Evolutionary conservation across 1,284 basidiomycete genomes (phyloP).

Genomic region (Apiotrichum mycotoxinovorans): DNA sequence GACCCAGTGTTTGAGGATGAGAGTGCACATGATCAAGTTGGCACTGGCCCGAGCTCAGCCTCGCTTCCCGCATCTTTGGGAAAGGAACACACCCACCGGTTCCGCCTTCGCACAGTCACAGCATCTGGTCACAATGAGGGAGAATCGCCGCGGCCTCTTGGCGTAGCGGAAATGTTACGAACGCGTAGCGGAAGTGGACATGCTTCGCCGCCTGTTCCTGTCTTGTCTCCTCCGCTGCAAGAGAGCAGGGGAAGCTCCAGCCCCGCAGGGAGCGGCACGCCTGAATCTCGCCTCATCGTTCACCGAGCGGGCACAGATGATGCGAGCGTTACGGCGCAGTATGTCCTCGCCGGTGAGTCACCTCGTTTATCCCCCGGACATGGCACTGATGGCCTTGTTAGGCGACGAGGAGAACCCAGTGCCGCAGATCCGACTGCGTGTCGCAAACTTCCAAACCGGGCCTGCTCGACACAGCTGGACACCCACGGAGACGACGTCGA

Average conservation of each 20-base stretch:
- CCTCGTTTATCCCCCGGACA: not conserved
- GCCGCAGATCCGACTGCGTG: conserved; percentile 46
- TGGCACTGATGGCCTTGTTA: conserved; percentile 20
- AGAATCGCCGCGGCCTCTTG: conserved; percentile 24
- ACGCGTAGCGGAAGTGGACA: not conserved
- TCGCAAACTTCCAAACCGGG: conserved; percentile 12
- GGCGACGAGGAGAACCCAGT: conserved; percentile 42
- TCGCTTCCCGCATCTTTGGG: not conserved
- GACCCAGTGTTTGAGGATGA: conserved; percentile 29
- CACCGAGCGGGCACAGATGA: conserved; percentile 8
- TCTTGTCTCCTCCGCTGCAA: too few species aligned
- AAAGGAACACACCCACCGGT: conserved; percentile 12
- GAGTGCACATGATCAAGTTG: not conserved
- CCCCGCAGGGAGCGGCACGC: not conserved
- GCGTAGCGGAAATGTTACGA: conserved; percentile 34
- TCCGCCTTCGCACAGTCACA: conserved; percentile 27
- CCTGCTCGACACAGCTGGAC: not conserved
- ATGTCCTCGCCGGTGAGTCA: conserved; percentile 45
- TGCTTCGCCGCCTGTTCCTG: not conserved
- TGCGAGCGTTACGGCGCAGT: conserved; percentile 46
- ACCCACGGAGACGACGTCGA: not conserved
- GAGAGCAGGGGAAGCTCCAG: not conserved
- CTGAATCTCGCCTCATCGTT: conserved; percentile 3
- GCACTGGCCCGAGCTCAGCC: not conserved
- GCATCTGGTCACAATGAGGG: not conserved